Conservation (phyloP, 2,329 filamentous ascomycete species). For the Fusarium devonianum region DNA sequence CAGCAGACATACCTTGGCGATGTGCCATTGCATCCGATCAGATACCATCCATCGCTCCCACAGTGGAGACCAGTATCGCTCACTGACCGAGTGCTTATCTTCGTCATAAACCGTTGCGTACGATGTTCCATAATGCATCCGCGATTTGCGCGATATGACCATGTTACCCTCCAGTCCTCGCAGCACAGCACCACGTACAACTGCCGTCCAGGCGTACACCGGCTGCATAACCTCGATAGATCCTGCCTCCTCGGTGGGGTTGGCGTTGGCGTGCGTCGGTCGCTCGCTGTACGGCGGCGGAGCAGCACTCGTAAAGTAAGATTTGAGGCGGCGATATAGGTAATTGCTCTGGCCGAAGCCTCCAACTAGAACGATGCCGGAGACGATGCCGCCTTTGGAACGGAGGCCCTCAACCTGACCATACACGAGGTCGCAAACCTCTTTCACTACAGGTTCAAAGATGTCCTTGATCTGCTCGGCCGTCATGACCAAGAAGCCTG, state of each 20-base stretch:
- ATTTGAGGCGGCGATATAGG: slow-evolving; percentile 73
- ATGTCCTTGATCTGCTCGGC: slow-evolving; percentile 74
- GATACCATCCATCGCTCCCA: slow-evolving; percentile 87
- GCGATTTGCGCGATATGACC: slow-evolving; percentile 76
- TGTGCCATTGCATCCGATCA: slow-evolving; percentile 87
- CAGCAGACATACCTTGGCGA: slow-evolving; percentile 67
- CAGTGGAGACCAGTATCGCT: slow-evolving; percentile 80
- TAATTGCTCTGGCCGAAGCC: slow-evolving; percentile 84
- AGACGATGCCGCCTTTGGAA: slow-evolving; percentile 67
- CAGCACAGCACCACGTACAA: slow-evolving; percentile 78
- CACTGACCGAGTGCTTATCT: slow-evolving; percentile 73
- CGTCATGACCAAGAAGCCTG: slow-evolving; percentile 77
- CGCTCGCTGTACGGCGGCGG: slow-evolving; percentile 72
- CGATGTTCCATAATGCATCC: slow-evolving; percentile 81
- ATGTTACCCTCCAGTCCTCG: slow-evolving; percentile 79
- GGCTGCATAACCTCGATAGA: slow-evolving; percentile 83
- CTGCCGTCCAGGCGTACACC: slow-evolving; percentile 82
- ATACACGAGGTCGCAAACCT: slow-evolving; percentile 72
- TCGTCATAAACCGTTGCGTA: slow-evolving; percentile 85
- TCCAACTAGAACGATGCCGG: slow-evolving; percentile 81
- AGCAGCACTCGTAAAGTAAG: slow-evolving; percentile 68
- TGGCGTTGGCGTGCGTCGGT: slow-evolving; percentile 68
- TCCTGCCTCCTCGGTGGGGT: slow-evolving; percentile 55
- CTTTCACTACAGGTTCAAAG: slow-evolving; percentile 76
- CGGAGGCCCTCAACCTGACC: slow-evolving; percentile 71